Evolutionary conservation across 768 basidiomycete genomes (phyloP), one percentile per base, ranked within the genome.

Genomic region (Mycena indigotica): DNA sequence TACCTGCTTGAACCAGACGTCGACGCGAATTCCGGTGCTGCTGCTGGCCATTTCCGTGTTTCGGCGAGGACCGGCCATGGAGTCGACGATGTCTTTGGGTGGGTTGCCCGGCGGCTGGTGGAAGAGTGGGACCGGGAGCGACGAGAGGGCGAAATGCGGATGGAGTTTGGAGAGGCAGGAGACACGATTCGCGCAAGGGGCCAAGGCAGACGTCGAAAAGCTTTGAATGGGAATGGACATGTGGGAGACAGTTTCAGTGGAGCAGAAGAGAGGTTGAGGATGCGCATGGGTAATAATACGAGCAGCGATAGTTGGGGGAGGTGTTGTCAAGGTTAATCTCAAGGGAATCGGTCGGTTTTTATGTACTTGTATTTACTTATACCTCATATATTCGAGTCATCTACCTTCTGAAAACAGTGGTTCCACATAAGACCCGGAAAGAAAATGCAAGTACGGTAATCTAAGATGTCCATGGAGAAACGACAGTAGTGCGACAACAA

Each of bases 51-150:
- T 12, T 89, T 91, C 70, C 87, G 88, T 66, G 83, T 88, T 5
- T 89, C 86, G 1, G 90, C 91, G 2, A 90, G 90, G 71, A 90
- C 88, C 3, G 91, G 91, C 0, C 79, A 82, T 30, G 85, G 88
- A 6, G 88, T 92, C 0, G 50, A 67, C 1, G 86, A 85, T 1
- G 85, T 91, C n/a, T 93, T 93, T 65, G 87, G 84, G 67, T 91
- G 91, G 65, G 77, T 93, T 39, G 88, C 84, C 3, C 66, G 72
- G 49, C 75, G 89, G 25, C 87, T 93, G 8, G 77, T 85, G 30
- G 65, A 68, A 60, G 73, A 80, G 58, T 86, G 84, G 84, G 90
- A 86, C 12, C 44, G 44, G 32, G 32, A 8, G 10, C 8, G 17
- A 17, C 32, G 32, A 17, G 32, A 35, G 46, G 12, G 46, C 21